phyloP scores from a whole-genome alignment of 768 basidiomycete species.

The Mycena polygramma region DNA sequence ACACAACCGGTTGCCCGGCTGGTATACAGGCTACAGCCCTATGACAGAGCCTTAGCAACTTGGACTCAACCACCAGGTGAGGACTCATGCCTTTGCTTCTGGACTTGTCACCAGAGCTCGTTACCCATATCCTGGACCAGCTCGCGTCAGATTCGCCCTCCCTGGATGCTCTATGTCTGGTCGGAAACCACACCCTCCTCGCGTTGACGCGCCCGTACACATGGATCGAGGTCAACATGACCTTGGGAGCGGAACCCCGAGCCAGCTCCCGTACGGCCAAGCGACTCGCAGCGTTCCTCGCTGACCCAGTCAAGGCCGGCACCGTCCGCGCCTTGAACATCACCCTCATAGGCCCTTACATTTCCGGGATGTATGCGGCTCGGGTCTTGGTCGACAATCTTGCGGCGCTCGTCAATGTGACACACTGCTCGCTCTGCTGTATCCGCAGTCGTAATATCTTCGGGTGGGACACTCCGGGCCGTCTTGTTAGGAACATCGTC shows the following conservation, averaged over 20 bases:
- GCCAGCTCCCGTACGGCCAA: background rate
- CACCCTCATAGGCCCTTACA: background rate
- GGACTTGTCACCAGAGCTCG: background rate
- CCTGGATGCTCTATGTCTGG: background rate
- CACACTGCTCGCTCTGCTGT: background rate
- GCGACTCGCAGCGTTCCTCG: background rate
- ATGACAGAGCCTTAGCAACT: too few species aligned
- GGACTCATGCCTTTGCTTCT: background rate
- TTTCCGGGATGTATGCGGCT: background rate
- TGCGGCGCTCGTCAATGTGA: background rate
- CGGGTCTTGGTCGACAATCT: background rate
- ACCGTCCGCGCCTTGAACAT: background rate
- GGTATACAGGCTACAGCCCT: too few species aligned
- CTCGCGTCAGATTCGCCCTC: background rate
- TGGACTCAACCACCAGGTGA: too few species aligned
- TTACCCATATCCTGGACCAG: background rate
- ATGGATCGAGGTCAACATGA: slow-evolving; percentile 3
- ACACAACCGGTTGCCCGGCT: too few species aligned
- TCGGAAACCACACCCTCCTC: slow-evolving; percentile 11
- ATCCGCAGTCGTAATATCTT: background rate
- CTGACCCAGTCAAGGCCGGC: background rate
- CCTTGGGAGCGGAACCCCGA: background rate
- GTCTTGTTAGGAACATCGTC: background rate
- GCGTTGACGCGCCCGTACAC: slow-evolving; percentile 1
- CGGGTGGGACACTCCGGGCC: background rate